A percentile compares a stretch with the other conserved stretches of the same genome.
These are phyloP conservation scores for Psilocybe cubensis DNA, from an alignment of 768 basidiomycete species.

Conservation along the genomic window DNA sequence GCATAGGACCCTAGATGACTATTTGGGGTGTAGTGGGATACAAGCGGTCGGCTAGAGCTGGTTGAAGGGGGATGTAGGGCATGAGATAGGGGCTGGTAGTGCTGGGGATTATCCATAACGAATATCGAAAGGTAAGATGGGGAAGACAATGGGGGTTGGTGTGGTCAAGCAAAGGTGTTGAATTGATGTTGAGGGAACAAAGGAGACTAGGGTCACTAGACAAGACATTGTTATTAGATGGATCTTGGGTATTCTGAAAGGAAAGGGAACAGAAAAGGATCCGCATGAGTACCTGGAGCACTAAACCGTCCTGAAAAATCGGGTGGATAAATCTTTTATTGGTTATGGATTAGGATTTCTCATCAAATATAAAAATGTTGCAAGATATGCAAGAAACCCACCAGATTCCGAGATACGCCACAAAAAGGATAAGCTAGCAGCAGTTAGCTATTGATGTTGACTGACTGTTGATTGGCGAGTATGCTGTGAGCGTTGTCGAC, in stretches of 20 bases:
- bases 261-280: conserved; percentile 7
- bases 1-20: conserved; percentile 21
- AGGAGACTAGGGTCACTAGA: neutral
- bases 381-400: conserved; percentile 20
- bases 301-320: conserved; percentile 25
- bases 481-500: conserved; percentile 16
- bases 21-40: conserved; percentile 24
- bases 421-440: neutral
- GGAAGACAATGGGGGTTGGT: conserved; percentile 12
- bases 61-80: conserved; percentile 65
- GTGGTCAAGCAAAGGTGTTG: neutral
- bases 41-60: conserved; percentile 21
- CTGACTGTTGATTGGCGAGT: neutral
- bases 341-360: conserved; percentile 28
- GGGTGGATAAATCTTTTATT: conserved; percentile 37
- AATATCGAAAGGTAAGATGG: conserved; percentile 9
- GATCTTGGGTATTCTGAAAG: neutral
- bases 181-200: neutral
- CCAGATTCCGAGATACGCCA: neutral
- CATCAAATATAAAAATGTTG: conserved; percentile 32
- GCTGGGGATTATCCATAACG: conserved; percentile 71
- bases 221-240: neutral
- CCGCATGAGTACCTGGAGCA: conserved; percentile 26
- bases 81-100: conserved; percentile 81
- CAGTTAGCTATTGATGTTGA: neutral